Conservation (phyloP, 352 stramenopile genomes). For the Phytophthora pluvialis region DNA sequence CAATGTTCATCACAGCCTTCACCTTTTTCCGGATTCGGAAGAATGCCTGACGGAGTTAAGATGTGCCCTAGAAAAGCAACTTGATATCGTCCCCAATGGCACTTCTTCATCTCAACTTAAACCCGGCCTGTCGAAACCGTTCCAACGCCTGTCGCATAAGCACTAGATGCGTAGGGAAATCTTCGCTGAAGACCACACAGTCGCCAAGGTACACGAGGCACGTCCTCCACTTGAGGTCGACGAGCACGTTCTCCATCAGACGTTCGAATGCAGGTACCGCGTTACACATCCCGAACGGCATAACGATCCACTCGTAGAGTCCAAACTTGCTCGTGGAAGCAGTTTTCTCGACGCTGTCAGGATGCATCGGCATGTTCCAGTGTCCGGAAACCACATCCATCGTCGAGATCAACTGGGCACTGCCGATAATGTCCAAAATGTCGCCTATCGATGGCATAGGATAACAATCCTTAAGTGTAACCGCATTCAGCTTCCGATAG, state of each 20-base stretch:
- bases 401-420: background rate
- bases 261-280: background rate
- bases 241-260: background rate
- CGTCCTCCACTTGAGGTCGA: slow-evolving; percentile 13
- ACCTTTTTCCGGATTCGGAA: background rate
- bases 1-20: slow-evolving; percentile 2
- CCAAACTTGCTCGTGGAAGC: background rate
- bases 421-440: background rate
- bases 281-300: too few species aligned
- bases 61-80: slow-evolving; percentile 15
- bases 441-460: background rate
- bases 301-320: background rate
- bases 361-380: background rate
- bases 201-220: slow-evolving; percentile 2
- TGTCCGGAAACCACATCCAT: background rate
- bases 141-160: background rate
- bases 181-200: slow-evolving; percentile 3
- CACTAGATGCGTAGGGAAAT: slow-evolving; percentile 1
- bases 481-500: background rate
- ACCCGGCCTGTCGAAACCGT: background rate
- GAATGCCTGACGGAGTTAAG: background rate
- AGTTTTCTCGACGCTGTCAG: background rate
- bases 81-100: slow-evolving; percentile 5
- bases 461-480: background rate
- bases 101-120: slow-evolving; percentile 17